These are phyloP conservation scores for Cytauxzoon felis DNA, from an alignment of 169 alveolate genomes.

Conservation along the genomic window DNA sequence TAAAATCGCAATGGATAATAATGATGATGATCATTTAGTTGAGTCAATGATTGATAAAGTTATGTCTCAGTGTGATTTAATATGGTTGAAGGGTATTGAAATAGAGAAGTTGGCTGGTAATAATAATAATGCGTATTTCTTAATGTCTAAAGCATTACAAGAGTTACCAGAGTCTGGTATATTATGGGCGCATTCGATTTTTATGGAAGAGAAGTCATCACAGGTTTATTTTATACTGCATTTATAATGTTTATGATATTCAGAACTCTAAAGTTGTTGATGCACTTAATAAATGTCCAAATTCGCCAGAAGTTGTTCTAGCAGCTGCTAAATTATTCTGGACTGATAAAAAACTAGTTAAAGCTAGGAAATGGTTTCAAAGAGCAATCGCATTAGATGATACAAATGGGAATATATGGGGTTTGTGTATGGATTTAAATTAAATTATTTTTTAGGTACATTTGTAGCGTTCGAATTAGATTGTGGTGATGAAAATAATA, in stretches of 20 bases:
- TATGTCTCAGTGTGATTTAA: slow-evolving; percentile 73
- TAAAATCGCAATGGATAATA: slow-evolving; percentile 45
- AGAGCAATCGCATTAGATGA: slow-evolving; percentile 87
- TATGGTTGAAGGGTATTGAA: slow-evolving; percentile 89
- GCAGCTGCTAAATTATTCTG: slow-evolving; percentile 90
- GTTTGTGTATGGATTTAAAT: slow-evolving; percentile 34
- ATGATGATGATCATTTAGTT: slow-evolving; percentile 49
- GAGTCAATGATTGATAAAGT: slow-evolving; percentile 48
- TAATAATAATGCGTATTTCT: slow-evolving; percentile 82
- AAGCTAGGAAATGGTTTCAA: slow-evolving; percentile 94
- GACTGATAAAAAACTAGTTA: slow-evolving; percentile 85
- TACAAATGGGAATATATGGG: slow-evolving; percentile 94
- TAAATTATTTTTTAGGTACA: slow-evolving; percentile 33
- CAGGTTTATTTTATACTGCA: slow-evolving; percentile 34
- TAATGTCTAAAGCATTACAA: slow-evolving; percentile 88
- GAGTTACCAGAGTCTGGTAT: slow-evolving; percentile 94
- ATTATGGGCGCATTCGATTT: slow-evolving; percentile 91
- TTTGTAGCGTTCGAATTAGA: slow-evolving; percentile 88
- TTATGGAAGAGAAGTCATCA: slow-evolving; percentile 80
- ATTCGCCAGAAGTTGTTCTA: slow-evolving; percentile 87
- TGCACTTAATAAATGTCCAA: slow-evolving; percentile 90
- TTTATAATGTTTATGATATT: background rate
- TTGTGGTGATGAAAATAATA: slow-evolving; percentile 74
- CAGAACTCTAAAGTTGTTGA: slow-evolving; percentile 84
- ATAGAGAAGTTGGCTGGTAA: slow-evolving; percentile 90